Conservation (phyloP, 2,329 filamentous ascomycete species). For the Dichotomopilus funicola region DNA sequence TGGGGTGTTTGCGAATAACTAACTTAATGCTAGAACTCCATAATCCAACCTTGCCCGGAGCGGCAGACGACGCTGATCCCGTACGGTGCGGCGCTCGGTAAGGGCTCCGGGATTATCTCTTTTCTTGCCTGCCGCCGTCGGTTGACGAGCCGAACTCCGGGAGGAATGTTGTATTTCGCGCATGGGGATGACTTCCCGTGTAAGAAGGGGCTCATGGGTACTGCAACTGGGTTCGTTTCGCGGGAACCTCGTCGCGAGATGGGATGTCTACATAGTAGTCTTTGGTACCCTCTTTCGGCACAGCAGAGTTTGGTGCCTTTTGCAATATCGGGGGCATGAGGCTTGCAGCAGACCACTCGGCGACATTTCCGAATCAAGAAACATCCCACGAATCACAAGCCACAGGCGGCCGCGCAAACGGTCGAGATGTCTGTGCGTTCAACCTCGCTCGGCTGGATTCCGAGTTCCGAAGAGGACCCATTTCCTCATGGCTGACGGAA, state of each 20-base stretch:
- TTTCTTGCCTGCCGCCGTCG: neutral
- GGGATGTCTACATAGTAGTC: neutral
- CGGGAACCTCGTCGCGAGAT: neutral
- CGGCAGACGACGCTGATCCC: neutral
- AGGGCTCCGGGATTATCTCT: neutral
- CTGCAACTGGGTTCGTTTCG: neutral
- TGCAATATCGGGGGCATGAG: slow-evolving; percentile 1
- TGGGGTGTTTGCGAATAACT: neutral
- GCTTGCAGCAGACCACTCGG: slow-evolving; percentile 5
- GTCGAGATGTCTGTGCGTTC: neutral
- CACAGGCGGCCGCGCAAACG: neutral
- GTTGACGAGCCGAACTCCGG: neutral
- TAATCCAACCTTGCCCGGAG: neutral
- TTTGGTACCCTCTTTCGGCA: neutral
- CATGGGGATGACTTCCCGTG: too few species aligned
- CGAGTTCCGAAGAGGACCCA: slow-evolving; percentile 2
- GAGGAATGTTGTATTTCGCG: too few species aligned
- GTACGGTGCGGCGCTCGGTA: neutral
- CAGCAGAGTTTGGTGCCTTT: neutral
- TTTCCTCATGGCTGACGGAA: neutral
- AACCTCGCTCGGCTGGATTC: neutral
- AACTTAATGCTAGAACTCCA: neutral
- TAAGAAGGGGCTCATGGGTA: too few species aligned
- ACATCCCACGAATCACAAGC: slow-evolving; percentile 1
- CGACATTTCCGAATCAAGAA: slow-evolving; percentile 9